Base-by-base conservation (phyloP, 805 yeast genomes). In the Myxozyma vanderwaltii region DNA sequence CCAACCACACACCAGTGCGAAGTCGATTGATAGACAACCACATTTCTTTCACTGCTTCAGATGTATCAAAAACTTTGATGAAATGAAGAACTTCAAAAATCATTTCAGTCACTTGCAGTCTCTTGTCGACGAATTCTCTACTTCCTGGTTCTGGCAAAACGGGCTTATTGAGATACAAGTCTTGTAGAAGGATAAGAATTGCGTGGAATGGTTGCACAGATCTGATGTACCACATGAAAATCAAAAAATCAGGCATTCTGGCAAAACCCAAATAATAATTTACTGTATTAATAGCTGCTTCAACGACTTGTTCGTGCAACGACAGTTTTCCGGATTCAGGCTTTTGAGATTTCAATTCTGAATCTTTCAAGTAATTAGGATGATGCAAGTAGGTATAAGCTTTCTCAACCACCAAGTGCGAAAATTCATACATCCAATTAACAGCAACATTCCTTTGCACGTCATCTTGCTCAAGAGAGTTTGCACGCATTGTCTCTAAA, bases 1-100 rank as follows among this genome's bases (percentile, higher is more conserved):
- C 54, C 31, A 58, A 43, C 55, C 55, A 58, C 12, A 61, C 56
- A 19, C 62, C 62, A 6, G 59, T 54, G 5, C 62, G 54, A 10
- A 58, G 59, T 26, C 56, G 49, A 41, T 58, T 58, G 13, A 58
- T 39, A 5, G 46, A 19, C 21, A 55, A 43, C 62, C 62, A 58
- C 47, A 50, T 45, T 26, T 47, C 29, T 6, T 54, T 39, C 6
- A 58, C 46, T 5, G 56, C 48, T 29, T 45, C 53, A 3, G 58
- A 54, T 2, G 48, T 54, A 10, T 58, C 62, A 7, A 10, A 5
- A 6, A 58, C 45, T 29, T 38, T 45, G 17, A 58, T 12, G n/a
- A 54, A 58, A 39, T 58, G 62, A 33, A 58, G 36, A 4, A 38
- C 52, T 13, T 38, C 36, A 38, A 58, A 58, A 7, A 39, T 47